Conservation (phyloP, 1,139 yeast genomes). For the Chernovozyma aurita region DNA sequence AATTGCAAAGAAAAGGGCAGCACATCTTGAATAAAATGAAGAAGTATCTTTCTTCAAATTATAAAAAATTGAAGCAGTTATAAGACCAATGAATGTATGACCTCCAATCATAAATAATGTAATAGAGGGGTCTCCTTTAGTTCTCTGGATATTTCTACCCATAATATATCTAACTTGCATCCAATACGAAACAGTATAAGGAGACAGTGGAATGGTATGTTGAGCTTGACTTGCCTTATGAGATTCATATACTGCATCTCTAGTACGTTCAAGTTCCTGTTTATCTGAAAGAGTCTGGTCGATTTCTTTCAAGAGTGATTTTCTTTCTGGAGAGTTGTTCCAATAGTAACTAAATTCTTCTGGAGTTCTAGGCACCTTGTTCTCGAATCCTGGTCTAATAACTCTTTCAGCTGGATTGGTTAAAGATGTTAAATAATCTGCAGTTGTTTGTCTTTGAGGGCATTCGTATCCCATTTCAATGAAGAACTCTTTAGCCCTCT, state of each 20-base stretch:
- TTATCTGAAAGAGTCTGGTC: slow-evolving; percentile 13
- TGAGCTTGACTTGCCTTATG: slow-evolving; percentile 58
- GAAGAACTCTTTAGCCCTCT: slow-evolving; percentile 40
- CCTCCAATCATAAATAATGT: slow-evolving; percentile 56
- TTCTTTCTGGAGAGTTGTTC: slow-evolving; percentile 19
- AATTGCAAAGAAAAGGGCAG: slow-evolving; percentile 72
- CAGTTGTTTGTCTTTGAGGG: slow-evolving; percentile 75
- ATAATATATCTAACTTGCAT: slow-evolving; percentile 63
- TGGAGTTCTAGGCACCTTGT: slow-evolving; percentile 23
- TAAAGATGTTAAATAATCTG: slow-evolving; percentile 75
- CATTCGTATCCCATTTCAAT: slow-evolving; percentile 51
- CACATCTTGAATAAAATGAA: slow-evolving; percentile 64
- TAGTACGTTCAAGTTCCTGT: slow-evolving; percentile 28
- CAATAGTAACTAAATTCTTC: slow-evolving; percentile 22
- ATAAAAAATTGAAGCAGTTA: slow-evolving; percentile 72
- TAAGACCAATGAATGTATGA: slow-evolving; percentile 68
- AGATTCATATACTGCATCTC: slow-evolving; percentile 35
- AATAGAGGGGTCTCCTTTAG: slow-evolving; percentile 63
- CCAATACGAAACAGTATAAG: slow-evolving; percentile 61
- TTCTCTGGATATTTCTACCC: slow-evolving; percentile 59
- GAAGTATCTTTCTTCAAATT: slow-evolving; percentile 40
- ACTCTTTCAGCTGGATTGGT: slow-evolving; percentile 71
- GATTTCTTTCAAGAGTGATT: slow-evolving; percentile 13
- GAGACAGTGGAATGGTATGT: slow-evolving; percentile 47
- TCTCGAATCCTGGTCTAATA: slow-evolving; percentile 44